Evolutionary conservation across 2,329 filamentous ascomycete genomes (phyloP).

Genomic region (Emmonsia crescens): DNA sequence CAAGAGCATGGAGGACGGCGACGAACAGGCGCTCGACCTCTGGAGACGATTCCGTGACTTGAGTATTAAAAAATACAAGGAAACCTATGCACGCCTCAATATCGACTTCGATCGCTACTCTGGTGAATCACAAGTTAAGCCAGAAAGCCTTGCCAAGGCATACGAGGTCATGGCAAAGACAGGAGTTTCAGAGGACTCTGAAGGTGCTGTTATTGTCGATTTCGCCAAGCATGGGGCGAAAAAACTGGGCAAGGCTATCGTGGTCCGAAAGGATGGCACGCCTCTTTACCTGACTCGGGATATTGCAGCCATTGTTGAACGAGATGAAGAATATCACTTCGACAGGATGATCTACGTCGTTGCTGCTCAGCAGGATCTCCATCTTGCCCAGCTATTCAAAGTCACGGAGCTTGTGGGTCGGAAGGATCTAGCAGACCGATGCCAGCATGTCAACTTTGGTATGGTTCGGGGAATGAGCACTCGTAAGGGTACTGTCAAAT

Average conservation of each 20-base stretch:
- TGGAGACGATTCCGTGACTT: slow-evolving; percentile 55
- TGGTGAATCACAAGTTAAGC: slow-evolving; percentile 57
- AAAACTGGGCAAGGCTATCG: slow-evolving; percentile 56
- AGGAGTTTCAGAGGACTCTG: slow-evolving; percentile 51
- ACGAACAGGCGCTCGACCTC: slow-evolving; percentile 47
- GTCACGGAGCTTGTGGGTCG: slow-evolving; percentile 51
- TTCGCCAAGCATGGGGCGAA: slow-evolving; percentile 57
- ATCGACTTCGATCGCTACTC: slow-evolving; percentile 57
- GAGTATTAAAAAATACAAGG: slow-evolving; percentile 53
- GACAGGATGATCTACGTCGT: slow-evolving; percentile 61
- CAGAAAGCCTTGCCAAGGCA: slow-evolving; percentile 51
- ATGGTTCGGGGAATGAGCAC: slow-evolving; percentile 58
- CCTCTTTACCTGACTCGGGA: slow-evolving; percentile 60
- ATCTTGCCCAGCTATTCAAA: slow-evolving; percentile 55
- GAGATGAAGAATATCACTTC: slow-evolving; percentile 50
- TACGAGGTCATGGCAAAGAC: slow-evolving; percentile 49
- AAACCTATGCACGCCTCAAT: slow-evolving; percentile 54
- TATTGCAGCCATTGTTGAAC: slow-evolving; percentile 54
- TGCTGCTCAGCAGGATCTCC: slow-evolving; percentile 53
- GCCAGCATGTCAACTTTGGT: slow-evolving; percentile 55
- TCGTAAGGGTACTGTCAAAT: slow-evolving; percentile 61
- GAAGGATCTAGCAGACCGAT: slow-evolving; percentile 48
- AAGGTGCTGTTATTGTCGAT: slow-evolving; percentile 59
- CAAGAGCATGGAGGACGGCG: slow-evolving; percentile 56
- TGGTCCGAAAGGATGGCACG: slow-evolving; percentile 57